phyloP scores from a whole-genome alignment of 164 flowering plant species.

The Pachysandra terminalis region DNA sequence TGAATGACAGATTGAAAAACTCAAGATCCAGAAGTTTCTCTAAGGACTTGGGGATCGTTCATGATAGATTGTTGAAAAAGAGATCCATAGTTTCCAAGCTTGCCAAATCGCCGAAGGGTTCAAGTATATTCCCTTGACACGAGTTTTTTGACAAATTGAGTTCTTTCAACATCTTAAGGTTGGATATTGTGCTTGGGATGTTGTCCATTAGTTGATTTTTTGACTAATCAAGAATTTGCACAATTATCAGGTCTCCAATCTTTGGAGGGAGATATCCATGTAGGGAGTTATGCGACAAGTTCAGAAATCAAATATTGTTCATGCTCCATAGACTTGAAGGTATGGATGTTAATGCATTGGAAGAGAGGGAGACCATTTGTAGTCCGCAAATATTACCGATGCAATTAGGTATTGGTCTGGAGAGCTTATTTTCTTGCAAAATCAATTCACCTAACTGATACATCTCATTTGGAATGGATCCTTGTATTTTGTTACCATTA shows the following conservation, averaged over 20 bases:
- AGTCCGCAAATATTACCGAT: neutral
- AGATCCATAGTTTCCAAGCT: constrained; percentile 6
- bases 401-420: neutral
- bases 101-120: neutral
- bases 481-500: neutral
- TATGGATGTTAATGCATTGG: neutral
- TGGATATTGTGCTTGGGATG: neutral
- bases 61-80: neutral
- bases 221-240: neutral
- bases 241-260: neutral
- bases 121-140: neutral
- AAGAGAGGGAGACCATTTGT: neutral
- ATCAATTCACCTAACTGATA: neutral
- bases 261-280: neutral
- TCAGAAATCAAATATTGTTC: neutral
- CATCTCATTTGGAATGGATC: neutral
- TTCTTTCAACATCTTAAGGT: neutral
- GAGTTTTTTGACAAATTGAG: neutral
- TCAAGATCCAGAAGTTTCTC: neutral
- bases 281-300: neutral
- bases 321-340: neutral
- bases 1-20: neutral
- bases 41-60: neutral
- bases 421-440: neutral
- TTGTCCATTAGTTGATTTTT: neutral